A percentile compares a stretch with the other conserved stretches of the same genome.
Conservation (phyloP, 345 rosid species). For the Syzygium grande region DNA sequence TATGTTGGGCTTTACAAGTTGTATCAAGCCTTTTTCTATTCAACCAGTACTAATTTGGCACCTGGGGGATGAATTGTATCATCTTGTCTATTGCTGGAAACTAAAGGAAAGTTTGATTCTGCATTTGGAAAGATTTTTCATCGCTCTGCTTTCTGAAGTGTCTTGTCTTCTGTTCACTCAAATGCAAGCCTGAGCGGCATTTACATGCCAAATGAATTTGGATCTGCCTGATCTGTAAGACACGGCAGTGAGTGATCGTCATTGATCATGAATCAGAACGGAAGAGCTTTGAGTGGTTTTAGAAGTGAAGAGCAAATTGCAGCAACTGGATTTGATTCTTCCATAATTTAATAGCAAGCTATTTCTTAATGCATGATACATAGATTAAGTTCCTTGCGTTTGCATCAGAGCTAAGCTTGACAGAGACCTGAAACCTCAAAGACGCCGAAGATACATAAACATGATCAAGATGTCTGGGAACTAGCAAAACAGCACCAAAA, state of each 20-base stretch:
- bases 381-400: background rate
- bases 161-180: background rate
- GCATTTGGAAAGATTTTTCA: too few relatives aligned
- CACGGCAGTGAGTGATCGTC: background rate
- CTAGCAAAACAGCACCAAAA: background rate
- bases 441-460: background rate
- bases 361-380: background rate
- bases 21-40: background rate
- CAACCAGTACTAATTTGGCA: background rate
- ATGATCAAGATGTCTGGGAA: background rate
- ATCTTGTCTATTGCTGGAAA: background rate
- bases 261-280: background rate
- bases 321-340: background rate
- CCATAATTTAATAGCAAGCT: background rate
- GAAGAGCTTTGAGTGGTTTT: background rate
- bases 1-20: background rate
- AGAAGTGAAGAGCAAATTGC: background rate
- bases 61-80: background rate
- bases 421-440: background rate
- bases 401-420: background rate
- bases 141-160: background rate
- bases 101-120: background rate
- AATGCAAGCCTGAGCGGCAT: background rate
- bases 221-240: background rate
- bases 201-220: background rate